Percentiles rank a stretch among this genome's conserved stretches.
Conservation (phyloP, 2,329 filamentous ascomycete species). For the Alternaria triticina region DNA sequence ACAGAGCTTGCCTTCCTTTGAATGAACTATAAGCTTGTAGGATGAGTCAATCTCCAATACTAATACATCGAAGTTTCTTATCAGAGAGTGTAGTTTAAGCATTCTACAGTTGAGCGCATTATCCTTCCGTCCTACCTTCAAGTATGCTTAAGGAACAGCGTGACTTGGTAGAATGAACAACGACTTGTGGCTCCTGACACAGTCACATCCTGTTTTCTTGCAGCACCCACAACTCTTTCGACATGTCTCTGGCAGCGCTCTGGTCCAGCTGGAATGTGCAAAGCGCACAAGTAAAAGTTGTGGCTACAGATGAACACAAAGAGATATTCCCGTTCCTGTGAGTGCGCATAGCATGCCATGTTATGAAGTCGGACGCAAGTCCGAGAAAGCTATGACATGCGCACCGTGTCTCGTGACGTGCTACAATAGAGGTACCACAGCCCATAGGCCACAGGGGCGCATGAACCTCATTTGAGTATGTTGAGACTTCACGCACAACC, state of each 20-base stretch:
- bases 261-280: neutral
- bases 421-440: neutral
- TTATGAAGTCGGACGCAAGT: neutral
- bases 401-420: neutral
- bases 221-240: neutral
- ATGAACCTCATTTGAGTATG: neutral
- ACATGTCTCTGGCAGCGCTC: neutral
- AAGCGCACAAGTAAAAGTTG: neutral
- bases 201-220: neutral
- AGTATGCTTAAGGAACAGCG: neutral
- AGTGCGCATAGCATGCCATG: neutral
- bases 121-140: neutral
- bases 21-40: neutral
- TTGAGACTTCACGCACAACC: neutral
- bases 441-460: neutral
- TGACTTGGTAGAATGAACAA: neutral
- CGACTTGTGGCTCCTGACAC: neutral
- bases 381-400: neutral
- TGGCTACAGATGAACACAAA: neutral
- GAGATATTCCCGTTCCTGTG: neutral
- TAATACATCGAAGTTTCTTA: neutral
- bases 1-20: neutral
- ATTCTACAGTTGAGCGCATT: neutral
- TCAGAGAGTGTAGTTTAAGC: neutral
- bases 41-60: neutral